phyloP scores from a whole-genome alignment of 345 rosid species.

The Sonneratia alba region DNA sequence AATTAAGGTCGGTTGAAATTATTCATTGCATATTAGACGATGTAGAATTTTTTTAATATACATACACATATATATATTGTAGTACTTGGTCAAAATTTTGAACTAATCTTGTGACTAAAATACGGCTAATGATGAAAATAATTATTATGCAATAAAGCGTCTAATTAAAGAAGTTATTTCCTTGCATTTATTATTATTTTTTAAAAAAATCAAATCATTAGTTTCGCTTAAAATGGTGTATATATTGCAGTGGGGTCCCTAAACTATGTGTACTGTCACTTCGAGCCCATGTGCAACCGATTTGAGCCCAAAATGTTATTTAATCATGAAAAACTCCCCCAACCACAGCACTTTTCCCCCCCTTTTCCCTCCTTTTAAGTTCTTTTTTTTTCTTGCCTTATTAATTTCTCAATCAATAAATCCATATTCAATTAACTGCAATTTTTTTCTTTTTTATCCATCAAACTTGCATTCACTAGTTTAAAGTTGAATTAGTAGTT shows the following conservation, averaged over 20 bases:
- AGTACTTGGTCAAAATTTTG: background rate
- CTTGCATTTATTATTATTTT: background rate
- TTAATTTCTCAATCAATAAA: background rate
- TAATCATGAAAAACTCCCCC: slow-evolving; percentile 20
- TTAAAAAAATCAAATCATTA: background rate
- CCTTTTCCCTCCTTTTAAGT: background rate
- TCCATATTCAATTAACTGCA: background rate
- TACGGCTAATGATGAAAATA: background rate
- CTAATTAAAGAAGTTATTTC: background rate
- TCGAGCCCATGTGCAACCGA: slow-evolving; percentile 33
- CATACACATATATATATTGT: too few species aligned
- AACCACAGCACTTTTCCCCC: background rate
- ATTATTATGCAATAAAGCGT: background rate
- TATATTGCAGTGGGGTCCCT: slow-evolving; percentile 10
- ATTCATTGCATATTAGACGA: too few species aligned
- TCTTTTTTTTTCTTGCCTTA: background rate
- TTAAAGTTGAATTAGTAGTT: too few species aligned
- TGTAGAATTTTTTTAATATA: too few species aligned
- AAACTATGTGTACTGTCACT: slow-evolving; percentile 14
- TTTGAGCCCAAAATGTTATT: slow-evolving; percentile 4
- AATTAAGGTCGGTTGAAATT: too few species aligned
- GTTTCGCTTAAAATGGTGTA: background rate
- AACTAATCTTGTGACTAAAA: background rate
- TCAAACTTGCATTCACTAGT: too few species aligned
- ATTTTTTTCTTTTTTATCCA: too few species aligned